Percentiles rank a stretch among this genome's conserved stretches.
These are phyloP conservation scores for Globisporangium alternatum DNA, from an alignment of 352 stramenopile genomes.

Conservation along the genomic window DNA sequence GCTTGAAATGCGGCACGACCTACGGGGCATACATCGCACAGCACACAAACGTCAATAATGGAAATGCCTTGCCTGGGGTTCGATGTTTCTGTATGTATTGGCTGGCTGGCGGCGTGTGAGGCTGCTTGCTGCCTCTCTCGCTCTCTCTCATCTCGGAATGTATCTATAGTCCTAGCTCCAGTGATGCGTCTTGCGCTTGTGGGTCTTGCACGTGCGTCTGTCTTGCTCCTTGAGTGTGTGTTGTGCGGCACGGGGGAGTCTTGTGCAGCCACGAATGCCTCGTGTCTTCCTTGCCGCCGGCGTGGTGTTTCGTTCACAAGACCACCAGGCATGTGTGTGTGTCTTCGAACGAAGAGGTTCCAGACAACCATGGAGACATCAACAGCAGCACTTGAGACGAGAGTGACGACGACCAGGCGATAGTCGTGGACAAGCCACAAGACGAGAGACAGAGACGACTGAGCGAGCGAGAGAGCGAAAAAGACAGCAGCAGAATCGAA, in stretches of 20 bases:
- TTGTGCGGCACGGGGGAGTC: no score
- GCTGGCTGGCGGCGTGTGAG: background rate
- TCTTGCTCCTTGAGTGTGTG: no score
- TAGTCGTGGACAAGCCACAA: background rate
- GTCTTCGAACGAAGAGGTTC: background rate
- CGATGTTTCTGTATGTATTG: background rate
- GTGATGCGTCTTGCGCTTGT: no score
- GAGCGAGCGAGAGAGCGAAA: slow-evolving; percentile 13
- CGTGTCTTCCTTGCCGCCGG: no score
- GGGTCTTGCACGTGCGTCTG: background rate
- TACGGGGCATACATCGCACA: slow-evolving; percentile 25
- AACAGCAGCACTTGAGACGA: background rate
- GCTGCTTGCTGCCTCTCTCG: background rate
- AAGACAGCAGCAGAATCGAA: slow-evolving; percentile 7
- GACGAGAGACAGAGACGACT: slow-evolving; percentile 10
- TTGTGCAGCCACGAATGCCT: no score
- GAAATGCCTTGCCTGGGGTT: background rate
- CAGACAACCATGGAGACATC: background rate
- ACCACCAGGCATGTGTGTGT: background rate
- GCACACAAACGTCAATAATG: slow-evolving; percentile 1
- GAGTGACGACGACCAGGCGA: slow-evolving; percentile 2
- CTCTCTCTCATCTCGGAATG: background rate
- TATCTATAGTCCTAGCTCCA: background rate
- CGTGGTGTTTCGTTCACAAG: no score
- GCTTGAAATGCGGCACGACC: slow-evolving; percentile 77